Evolutionary conservation across 2,329 filamentous ascomycete species (phyloP).

Genomic region (Ophiostoma ulmi): DNA sequence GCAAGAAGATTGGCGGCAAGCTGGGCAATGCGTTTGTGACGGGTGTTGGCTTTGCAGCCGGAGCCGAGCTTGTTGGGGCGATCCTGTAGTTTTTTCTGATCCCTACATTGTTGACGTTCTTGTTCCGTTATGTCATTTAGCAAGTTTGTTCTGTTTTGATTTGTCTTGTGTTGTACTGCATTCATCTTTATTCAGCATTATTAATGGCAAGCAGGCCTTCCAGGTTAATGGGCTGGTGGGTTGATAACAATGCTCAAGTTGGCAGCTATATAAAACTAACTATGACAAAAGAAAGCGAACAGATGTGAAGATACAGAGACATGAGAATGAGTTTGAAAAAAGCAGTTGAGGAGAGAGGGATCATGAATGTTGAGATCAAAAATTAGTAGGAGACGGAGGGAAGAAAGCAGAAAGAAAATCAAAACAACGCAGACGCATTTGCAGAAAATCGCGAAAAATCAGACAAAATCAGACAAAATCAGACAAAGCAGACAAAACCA

Average conservation of each 20-base stretch:
- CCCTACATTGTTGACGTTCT: slow-evolving; percentile 14
- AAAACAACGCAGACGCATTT: not conserved
- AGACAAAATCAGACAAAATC: not conserved
- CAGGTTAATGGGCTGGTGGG: not conserved
- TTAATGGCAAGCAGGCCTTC: not conserved
- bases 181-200: not conserved
- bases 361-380: too few species aligned
- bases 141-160: not conserved
- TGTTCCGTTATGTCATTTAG: slow-evolving; percentile 16
- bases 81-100: slow-evolving; percentile 62
- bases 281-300: not conserved
- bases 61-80: slow-evolving; percentile 81
- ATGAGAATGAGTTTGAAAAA: too few species aligned
- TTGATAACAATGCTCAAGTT: not conserved
- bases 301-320: too few species aligned
- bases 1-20: slow-evolving; percentile 97
- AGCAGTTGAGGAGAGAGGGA: too few species aligned
- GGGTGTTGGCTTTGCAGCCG: slow-evolving; percentile 86
- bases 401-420: not conserved
- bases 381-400: not conserved
- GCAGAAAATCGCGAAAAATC: not conserved
- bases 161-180: not conserved
- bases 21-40: slow-evolving; percentile 79
- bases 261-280: not conserved
- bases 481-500: not conserved